These are phyloP conservation scores for Penicillium angulare DNA, from an alignment of 495 filamentous ascomycete genomes.

Conservation along the genomic window DNA sequence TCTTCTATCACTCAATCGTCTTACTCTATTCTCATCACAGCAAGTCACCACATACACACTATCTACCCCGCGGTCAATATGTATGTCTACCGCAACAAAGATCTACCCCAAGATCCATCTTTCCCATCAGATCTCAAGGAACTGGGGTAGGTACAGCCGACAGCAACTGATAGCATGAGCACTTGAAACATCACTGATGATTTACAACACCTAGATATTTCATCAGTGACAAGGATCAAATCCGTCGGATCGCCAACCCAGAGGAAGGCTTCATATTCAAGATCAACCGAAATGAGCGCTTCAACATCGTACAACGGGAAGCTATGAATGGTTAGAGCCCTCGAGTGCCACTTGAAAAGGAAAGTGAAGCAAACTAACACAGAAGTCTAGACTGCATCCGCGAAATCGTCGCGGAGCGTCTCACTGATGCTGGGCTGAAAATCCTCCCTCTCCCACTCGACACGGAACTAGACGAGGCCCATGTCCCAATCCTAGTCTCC, in stretches of 20 bases:
- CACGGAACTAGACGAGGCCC: slow-evolving; percentile 43
- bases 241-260: slow-evolving; percentile 63
- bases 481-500: slow-evolving; percentile 67
- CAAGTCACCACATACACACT: background rate
- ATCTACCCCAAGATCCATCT: slow-evolving; percentile 67
- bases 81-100: slow-evolving; percentile 64
- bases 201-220: slow-evolving; percentile 61
- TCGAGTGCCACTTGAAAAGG: background rate
- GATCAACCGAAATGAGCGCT: slow-evolving; percentile 65
- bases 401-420: slow-evolving; percentile 56
- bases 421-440: slow-evolving; percentile 54
- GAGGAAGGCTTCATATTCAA: slow-evolving; percentile 70
- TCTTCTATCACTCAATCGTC: background rate
- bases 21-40: background rate
- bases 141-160: slow-evolving; percentile 58
- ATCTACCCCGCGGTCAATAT: slow-evolving; percentile 41
- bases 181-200: too few relatives aligned
- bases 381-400: slow-evolving; percentile 58
- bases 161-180: too few relatives aligned
- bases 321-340: slow-evolving; percentile 58
- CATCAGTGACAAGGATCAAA: slow-evolving; percentile 68
- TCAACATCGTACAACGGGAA: slow-evolving; percentile 68
- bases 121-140: slow-evolving; percentile 61
- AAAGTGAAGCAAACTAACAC: background rate
- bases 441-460: slow-evolving; percentile 58